Conservation (phyloP, 2,329 filamentous ascomycete genomes). For the Epichloe brachyelytri region DNA sequence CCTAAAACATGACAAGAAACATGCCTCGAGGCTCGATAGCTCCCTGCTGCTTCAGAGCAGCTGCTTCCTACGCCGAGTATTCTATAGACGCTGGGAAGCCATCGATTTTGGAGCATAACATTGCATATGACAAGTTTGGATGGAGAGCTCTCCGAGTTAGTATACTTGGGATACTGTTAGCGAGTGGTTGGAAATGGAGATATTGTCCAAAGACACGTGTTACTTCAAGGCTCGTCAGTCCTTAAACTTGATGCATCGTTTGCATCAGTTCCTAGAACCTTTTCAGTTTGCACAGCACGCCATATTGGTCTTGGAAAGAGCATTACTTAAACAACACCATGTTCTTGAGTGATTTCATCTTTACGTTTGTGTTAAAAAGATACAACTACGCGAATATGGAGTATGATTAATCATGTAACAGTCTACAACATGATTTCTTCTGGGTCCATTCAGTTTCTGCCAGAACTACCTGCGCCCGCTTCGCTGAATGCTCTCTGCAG, state of each 20-base stretch:
- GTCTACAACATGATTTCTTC: not conserved
- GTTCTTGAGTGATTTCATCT: not conserved
- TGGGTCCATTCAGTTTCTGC: not conserved
- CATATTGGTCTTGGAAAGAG: not conserved
- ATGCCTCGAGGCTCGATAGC: not conserved
- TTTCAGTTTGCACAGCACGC: not conserved
- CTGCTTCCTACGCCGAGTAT: not conserved
- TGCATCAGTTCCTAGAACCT: not conserved
- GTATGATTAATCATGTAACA: not conserved
- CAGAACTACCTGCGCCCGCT: too few relatives aligned
- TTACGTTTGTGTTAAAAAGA: not conserved
- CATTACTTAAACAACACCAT: not conserved
- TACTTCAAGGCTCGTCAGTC: not conserved
- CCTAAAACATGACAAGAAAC: conserved; percentile 7
- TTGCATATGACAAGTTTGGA: not conserved
- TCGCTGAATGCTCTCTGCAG: not conserved
- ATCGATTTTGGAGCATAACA: not conserved
- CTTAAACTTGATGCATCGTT: not conserved
- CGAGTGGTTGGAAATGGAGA: not conserved
- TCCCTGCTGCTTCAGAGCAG: not conserved
- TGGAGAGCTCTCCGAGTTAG: not conserved
- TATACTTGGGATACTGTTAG: not conserved
- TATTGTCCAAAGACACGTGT: not conserved
- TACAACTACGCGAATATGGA: not conserved
- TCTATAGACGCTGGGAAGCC: not conserved